Evolutionary conservation across 306 rosid genomes (phyloP).

Genomic region (Quercus gilva): DNA sequence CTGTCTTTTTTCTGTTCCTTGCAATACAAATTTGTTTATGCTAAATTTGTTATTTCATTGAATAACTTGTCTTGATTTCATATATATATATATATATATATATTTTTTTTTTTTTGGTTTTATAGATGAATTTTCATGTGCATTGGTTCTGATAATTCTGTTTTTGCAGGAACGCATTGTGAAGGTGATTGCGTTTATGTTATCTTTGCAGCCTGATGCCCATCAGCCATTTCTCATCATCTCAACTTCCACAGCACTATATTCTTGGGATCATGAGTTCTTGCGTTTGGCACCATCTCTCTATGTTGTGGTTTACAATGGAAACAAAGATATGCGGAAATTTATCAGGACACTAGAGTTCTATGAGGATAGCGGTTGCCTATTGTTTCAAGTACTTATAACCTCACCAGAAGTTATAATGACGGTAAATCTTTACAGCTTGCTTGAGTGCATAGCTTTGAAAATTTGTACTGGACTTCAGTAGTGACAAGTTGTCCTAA

Average conservation of each 20-base stretch:
- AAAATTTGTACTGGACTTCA: not conserved
- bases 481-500: not conserved
- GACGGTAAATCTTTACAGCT: constrained; percentile 45
- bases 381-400: constrained; percentile 54
- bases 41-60: not conserved
- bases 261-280: constrained; percentile 53
- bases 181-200: constrained; percentile 49
- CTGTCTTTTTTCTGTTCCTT: not conserved
- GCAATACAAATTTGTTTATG: not conserved
- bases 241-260: constrained; percentile 48
- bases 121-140: not conserved
- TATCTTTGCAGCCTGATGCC: constrained; percentile 40
- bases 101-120: not conserved
- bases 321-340: constrained; percentile 47
- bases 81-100: not conserved
- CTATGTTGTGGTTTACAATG: constrained; percentile 50
- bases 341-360: constrained; percentile 53
- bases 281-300: constrained; percentile 44
- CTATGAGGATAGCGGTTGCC: constrained; percentile 29
- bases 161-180: constrained; percentile 50
- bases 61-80: not conserved
- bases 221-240: constrained; percentile 59
- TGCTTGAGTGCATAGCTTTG: not conserved
- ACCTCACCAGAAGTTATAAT: constrained; percentile 41
- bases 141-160: not conserved